A percentile compares a stretch with the other conserved stretches of the same genome.
Conservation (phyloP, 106 monocot species). For the Dioscorea zingiberensis region DNA sequence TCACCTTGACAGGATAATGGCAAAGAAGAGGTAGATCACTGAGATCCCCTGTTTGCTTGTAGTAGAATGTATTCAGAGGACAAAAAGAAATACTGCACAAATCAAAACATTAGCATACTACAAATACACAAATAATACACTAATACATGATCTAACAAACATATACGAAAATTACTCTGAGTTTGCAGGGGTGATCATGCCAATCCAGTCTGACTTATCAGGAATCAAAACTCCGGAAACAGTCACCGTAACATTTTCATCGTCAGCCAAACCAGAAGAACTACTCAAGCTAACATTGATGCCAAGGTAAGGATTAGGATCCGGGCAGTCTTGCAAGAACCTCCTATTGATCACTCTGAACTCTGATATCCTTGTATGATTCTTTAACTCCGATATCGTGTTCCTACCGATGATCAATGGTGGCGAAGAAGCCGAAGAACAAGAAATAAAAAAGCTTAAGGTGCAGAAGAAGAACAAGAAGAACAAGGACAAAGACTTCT, state of each 20-base stretch:
- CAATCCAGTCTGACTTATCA: conserved; percentile 57
- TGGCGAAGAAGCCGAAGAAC: background rate
- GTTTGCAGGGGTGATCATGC: conserved; percentile 66
- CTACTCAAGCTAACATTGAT: conserved; percentile 29
- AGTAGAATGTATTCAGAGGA: conserved; percentile 29
- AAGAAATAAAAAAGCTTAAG: background rate
- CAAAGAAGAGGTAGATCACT: conserved; percentile 66
- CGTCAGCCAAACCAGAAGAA: conserved; percentile 29
- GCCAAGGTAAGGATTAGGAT: conserved; percentile 30
- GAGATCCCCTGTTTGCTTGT: conserved; percentile 60
- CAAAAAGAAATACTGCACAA: conserved; percentile 38
- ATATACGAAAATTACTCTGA: conserved; percentile 25
- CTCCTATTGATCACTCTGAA: conserved; percentile 60
- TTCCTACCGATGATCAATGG: background rate
- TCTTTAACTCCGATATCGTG: conserved; percentile 1
- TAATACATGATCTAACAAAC: background rate
- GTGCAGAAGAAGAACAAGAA: background rate
- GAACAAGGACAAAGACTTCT: background rate
- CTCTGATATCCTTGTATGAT: conserved; percentile 30
- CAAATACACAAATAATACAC: background rate
- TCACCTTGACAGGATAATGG: conserved; percentile 86
- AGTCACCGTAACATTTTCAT: conserved; percentile 47
- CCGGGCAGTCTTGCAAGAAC: conserved; percentile 24
- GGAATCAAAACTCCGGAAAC: conserved; percentile 47
- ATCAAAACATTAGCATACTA: background rate